These are phyloP conservation scores for Larix kaempferi DNA, from an alignment of 75 land plant genomes.

Conservation along the genomic window DNA sequence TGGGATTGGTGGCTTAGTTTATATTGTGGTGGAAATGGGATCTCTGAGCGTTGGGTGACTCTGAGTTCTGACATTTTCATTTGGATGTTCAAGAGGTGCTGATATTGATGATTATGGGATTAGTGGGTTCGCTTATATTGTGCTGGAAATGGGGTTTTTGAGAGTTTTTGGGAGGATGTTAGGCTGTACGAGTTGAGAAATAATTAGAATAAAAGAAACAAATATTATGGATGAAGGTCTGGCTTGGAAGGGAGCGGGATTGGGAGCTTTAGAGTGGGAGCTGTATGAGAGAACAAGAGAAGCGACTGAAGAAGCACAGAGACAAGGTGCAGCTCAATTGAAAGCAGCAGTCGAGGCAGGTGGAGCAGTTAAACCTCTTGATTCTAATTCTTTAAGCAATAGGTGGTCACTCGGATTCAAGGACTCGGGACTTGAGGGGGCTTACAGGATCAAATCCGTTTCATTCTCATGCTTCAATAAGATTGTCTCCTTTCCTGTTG, in stretches of 20 bases:
- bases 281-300: constrained; percentile 12
- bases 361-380: not conserved
- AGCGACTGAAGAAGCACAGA: constrained; percentile 15
- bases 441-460: not conserved
- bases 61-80: no score
- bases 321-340: constrained; percentile 14
- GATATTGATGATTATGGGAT: not conserved
- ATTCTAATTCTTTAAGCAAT: not conserved
- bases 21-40: no score
- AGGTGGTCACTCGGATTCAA: constrained; percentile 6
- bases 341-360: constrained; percentile 11
- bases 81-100: not conserved
- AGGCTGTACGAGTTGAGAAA: not conserved
- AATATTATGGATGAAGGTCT: constrained; percentile 1
- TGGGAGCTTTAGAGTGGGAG: constrained; percentile 9
- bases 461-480: not conserved
- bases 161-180: not conserved
- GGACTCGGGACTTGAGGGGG: constrained; percentile 11
- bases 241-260: constrained; percentile 2
- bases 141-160: not conserved
- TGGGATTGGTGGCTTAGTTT: not conserved
- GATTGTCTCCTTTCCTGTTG: constrained; percentile 8
- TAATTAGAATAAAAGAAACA: not conserved
- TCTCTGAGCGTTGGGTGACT: no score
- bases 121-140: not conserved